Percentiles rank a stretch among this genome's conserved stretches.
Conservation (phyloP, 2,329 filamentous ascomycete genomes). For the Sporothrix globosa region DNA sequence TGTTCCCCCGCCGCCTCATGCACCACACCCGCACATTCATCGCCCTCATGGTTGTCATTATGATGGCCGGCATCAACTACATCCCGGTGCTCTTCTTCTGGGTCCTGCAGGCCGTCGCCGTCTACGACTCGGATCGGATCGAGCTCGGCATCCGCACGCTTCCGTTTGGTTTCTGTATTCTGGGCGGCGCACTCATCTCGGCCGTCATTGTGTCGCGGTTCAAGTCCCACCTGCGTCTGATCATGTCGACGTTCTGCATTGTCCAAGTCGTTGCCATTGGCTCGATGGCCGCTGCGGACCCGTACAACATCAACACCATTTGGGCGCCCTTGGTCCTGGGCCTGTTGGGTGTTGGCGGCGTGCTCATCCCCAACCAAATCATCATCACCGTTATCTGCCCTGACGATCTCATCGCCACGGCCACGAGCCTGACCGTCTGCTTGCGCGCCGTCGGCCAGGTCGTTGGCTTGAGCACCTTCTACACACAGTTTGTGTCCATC, state of each 20-base stretch:
- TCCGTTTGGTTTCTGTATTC: constrained; percentile 20
- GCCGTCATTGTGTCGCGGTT: constrained; percentile 14
- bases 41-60: constrained; percentile 23
- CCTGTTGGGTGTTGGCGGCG: constrained; percentile 8
- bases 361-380: constrained; percentile 27
- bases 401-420: constrained; percentile 18
- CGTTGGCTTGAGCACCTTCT: constrained; percentile 3
- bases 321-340: constrained; percentile 17
- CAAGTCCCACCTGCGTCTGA: constrained; percentile 16
- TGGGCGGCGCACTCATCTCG: constrained; percentile 16
- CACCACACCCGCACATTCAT: constrained; percentile 14
- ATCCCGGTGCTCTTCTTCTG: constrained; percentile 26
- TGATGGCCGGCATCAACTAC: constrained; percentile 27
- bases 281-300: constrained; percentile 6
- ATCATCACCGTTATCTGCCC: constrained; percentile 25
- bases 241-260: constrained; percentile 22
- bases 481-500: constrained; percentile 15
- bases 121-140: constrained; percentile 1
- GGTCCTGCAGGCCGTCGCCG: constrained; percentile 22
- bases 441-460: constrained; percentile 21
- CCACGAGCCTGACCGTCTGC: constrained; percentile 19
- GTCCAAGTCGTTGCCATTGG: constrained; percentile 19
- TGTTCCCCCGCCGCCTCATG: constrained; percentile 17
- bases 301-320: constrained; percentile 14
- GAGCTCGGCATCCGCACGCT: constrained; percentile 24